A percentile compares a stretch with the other conserved stretches of the same genome.
Evolutionary conservation across 768 basidiomycete species (phyloP).

Genomic region (Suillus subluteus): DNA sequence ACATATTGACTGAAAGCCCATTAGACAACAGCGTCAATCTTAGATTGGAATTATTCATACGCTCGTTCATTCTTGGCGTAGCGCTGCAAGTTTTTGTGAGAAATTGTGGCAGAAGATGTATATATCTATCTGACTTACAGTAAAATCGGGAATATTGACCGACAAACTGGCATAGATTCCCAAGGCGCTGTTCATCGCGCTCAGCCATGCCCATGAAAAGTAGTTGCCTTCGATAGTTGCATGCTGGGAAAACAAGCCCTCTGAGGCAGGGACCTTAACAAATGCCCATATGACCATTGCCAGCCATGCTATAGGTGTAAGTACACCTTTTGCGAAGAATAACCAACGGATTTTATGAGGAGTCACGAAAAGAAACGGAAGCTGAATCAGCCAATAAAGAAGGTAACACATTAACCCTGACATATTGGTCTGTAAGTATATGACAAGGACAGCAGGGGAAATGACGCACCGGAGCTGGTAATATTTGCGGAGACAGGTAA

Average conservation of each 20-base stretch:
- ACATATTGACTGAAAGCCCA: constrained; percentile 59
- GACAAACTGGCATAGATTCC: constrained; percentile 74
- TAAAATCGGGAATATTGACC: constrained; percentile 88
- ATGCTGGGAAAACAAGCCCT: constrained; percentile 60
- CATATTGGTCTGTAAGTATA: constrained; percentile 2
- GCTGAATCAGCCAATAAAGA: constrained; percentile 76
- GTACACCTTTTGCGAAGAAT: constrained; percentile 68
- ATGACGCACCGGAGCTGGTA: constrained; percentile 56
- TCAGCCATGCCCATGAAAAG: constrained; percentile 77
- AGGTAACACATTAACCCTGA: constrained; percentile 76
- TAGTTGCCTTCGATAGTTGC: constrained; percentile 56
- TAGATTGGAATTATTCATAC: constrained; percentile 40
- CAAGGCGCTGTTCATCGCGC: constrained; percentile 75
- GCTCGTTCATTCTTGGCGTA: constrained; percentile 72
- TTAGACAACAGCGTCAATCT: constrained; percentile 8
- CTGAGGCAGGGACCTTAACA: constrained; percentile 60
- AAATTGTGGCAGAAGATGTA: not conserved
- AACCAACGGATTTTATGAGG: constrained; percentile 80
- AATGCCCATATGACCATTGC: constrained; percentile 82
- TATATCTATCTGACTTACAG: constrained; percentile 36
- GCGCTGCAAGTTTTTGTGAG: constrained; percentile 43
- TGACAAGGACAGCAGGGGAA: not conserved
- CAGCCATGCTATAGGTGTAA: constrained; percentile 68
- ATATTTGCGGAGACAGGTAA: constrained; percentile 61
- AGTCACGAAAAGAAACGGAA: constrained; percentile 76